Base-by-base conservation (phyloP, 805 yeast species). In the Saccharomycopsis sp. region DNA sequence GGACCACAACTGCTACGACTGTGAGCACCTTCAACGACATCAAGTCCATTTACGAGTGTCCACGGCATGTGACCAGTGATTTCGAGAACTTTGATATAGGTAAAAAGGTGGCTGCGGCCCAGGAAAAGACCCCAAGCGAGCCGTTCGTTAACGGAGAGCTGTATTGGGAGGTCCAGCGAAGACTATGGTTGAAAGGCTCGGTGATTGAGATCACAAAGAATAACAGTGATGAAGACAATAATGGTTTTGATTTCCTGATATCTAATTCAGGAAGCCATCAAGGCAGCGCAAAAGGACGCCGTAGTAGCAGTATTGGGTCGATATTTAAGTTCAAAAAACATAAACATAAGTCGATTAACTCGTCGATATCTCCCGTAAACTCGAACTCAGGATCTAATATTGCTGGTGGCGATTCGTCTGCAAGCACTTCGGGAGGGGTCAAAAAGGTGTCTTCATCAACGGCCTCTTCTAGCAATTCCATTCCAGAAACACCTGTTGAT, bases 111-210 rank as follows among this genome's bases (percentile, higher is more conserved):
- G 19, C 49, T 8, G 49, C 19, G 5, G 22, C 12, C 12, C 12
- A 44, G 22, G 14, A 38, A 35, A 47, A 54, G n/a, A 23, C 41
- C 20, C 57, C 38, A 58, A 75, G 71, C 52, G 73, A 69, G 52
- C 77, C 79, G 9, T 81, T 82, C 66, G 67, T 66, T 49, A 72
- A 77, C 2, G 94, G 90, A 7, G 78, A 79, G 47, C 72, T 72
- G 12, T 75, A 87, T 51, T 92, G 97, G 97, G 79, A 80, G 55
- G 71, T 75, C 53, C 81, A 90, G 59, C 78, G 96, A 58, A 69
- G 73, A 7, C 78, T 82, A 59, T 92, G 97, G 97, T 68, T 81
- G 19, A 67, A 70, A 29, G 74, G 76, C n/a, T 65, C 73, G 2
- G 67, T 70, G 2, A 70, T 68, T 29, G 64, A 67, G 2, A 56